Evolutionary conservation across 1,139 yeast genomes (phyloP).

Genomic region (Pichia sorboxylosa): DNA sequence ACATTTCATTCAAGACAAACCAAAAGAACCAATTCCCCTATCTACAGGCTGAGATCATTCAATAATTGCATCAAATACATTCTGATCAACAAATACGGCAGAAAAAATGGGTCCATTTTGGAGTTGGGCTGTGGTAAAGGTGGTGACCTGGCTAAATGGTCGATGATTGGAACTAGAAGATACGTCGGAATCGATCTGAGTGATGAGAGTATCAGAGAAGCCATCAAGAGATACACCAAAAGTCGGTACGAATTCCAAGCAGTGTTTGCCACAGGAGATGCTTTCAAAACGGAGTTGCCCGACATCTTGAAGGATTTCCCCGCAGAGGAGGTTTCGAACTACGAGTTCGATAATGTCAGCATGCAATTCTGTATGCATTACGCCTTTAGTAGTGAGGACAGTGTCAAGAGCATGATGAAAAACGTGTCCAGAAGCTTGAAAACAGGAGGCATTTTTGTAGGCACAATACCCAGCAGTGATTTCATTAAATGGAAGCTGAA

Average conservation of each 20-base stretch:
- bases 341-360: conserved; percentile 82
- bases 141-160: conserved; percentile 90
- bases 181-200: conserved; percentile 89
- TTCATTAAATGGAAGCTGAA: conserved; percentile 57
- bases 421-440: conserved; percentile 69
- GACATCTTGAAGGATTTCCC: conserved; percentile 45
- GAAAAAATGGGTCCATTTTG: conserved; percentile 43
- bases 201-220: conserved; percentile 78
- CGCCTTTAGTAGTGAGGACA: conserved; percentile 79
- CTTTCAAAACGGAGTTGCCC: conserved; percentile 61
- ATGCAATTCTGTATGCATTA: conserved; percentile 90
- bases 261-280: conserved; percentile 84
- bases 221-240: conserved; percentile 55
- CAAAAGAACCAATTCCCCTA: conserved; percentile 68
- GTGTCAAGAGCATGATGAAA: conserved; percentile 58
- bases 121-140: conserved; percentile 98
- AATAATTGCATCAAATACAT: conserved; percentile 87
- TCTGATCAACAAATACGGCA: conserved; percentile 59
- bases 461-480: conserved; percentile 91
- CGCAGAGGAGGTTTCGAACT: conserved; percentile 41
- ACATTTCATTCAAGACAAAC: conserved; percentile 57
- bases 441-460: conserved; percentile 79
- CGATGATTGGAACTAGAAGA: conserved; percentile 57
- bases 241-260: conserved; percentile 56
- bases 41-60: conserved; percentile 74